Evolutionary conservation across 2,329 filamentous ascomycete genomes (phyloP), one percentile per base, ranked within the genome.

Genomic region (Botrytis elliptica): DNA sequence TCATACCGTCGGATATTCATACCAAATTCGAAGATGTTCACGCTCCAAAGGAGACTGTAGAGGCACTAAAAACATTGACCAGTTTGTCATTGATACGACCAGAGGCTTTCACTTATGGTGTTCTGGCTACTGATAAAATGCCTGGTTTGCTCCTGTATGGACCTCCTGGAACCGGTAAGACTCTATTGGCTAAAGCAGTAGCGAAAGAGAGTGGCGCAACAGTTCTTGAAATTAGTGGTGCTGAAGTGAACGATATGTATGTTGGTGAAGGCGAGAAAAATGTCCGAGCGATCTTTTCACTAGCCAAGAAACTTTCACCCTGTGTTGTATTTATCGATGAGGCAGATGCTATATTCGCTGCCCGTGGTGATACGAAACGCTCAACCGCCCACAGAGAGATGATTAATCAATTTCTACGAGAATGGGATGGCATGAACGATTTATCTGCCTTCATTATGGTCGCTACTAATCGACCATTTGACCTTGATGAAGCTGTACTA

Each of bases 281-380:
- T 80, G 93, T 98, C 71, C 91, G 92, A 70, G 95, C 95, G 0
- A 91, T 98, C 59, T 99, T 99, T 83, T 92, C 90, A 0, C 86
- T 98, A 0, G 96, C 96, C 6, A 94, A 94, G 83, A 97, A 97
- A 82, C 88, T 98, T 12, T 92, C 92, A 1, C 96, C 96, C 0
- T 95, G 95, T 80, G 91, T 99, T 25, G 93, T 99, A 69, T 98
- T 99, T 84, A 94, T 99, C 75, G 96, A 99, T 80, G 96, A 99
- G 83, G 96, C 95, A 36, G 96, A 99, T 81, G 93, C 95, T 12
- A 91, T 99, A 66, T 92, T 99, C 73, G 93, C 93, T 40, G 91
- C 92, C 25, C 90, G 96, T 72, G 88, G 90, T 76, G 72, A 59
- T 3, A 44, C 46, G 12, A 67, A 64, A 42, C 63, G 70, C n/a